Conservation (phyloP, 2,329 filamentous ascomycete genomes). For the Dactylonectria estremocensis region DNA sequence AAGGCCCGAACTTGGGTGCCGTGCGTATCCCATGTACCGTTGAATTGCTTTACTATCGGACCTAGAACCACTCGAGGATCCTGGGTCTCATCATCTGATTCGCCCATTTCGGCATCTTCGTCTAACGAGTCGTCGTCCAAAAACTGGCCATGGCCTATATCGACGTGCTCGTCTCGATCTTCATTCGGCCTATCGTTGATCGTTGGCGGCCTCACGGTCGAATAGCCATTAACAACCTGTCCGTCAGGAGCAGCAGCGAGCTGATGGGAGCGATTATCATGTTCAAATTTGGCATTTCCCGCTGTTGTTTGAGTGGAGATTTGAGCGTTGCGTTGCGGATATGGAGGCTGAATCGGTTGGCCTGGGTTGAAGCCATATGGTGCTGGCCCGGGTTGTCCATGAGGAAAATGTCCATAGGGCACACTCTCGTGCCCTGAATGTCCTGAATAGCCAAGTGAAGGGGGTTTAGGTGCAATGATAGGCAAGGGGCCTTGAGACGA, state of each 20-base stretch:
- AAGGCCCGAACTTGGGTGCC: constrained; percentile 66
- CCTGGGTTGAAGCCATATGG: constrained; percentile 42
- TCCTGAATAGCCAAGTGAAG: constrained; percentile 51
- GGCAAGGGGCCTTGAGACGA: constrained; percentile 56
- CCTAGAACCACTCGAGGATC: constrained; percentile 55
- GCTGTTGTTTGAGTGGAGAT: constrained; percentile 32
- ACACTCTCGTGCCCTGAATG: constrained; percentile 41
- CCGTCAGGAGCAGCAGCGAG: constrained; percentile 29
- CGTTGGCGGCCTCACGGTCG: constrained; percentile 23
- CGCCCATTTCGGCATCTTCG: constrained; percentile 74
- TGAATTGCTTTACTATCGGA: constrained; percentile 56
- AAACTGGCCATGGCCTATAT: constrained; percentile 25
- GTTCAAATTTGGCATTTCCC: constrained; percentile 32
- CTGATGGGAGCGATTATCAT: constrained; percentile 37
- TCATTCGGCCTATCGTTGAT: constrained; percentile 18
- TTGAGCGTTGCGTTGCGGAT: constrained; percentile 33
- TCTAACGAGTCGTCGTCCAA: constrained; percentile 56
- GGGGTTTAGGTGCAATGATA: constrained; percentile 68
- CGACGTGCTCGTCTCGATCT: constrained; percentile 26
- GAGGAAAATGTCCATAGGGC: constrained; percentile 37
- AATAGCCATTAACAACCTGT: constrained; percentile 28
- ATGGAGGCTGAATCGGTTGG: constrained; percentile 29
- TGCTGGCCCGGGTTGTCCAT: constrained; percentile 32
- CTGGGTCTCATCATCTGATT: constrained; percentile 71
- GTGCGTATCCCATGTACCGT: constrained; percentile 45